Evolutionary conservation across 352 stramenopile species (phyloP), one percentile per base, ranked within the genome.

Genomic region (Globisporangium heterothallicum): DNA sequence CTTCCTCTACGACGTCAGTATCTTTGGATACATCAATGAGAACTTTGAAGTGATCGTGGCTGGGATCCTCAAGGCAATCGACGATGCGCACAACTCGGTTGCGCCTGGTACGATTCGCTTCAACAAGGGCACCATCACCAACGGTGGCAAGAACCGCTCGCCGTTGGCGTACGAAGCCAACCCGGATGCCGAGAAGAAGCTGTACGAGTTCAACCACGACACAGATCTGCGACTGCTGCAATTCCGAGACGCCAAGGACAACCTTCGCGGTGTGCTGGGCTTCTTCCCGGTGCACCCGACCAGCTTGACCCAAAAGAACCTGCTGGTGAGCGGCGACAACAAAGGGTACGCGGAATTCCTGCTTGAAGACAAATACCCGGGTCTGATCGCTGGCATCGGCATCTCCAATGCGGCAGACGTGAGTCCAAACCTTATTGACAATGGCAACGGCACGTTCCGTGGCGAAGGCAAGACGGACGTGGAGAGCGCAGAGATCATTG

Each of bases 231-330:
- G 78, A 12, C 41, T 88, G 8, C 53, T 91, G 9, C 54, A 69
- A 8, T 81, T 93, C 48, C 59, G 42, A 36, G 64, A 70, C 27
- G 42, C 44, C 19, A 41, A 56, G 8, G 71, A 58, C 10, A 68
- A 53, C 5, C 52, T 71, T 21, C 59, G 82, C n/a, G 78, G 75
- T 12, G 56, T 83, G 7, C 18, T 92, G 34, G 82, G 72, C 16
- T 93, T 81, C 44, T 75, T 68, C 42, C 72, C 78, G 7, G 80
- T 92, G 14, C 82, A 94, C 49, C 68, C 72, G 16, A 94, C 84
- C 9, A 86, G 66, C 63, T 70, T 94, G 59, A 86, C 72, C 16
- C 62, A 70, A 24, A 70, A 66, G 26, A 93, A 94, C 60, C 48
- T 60, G 9, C 58, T 94, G 6, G 67, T 92, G 41, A 86, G 67